Evolutionary conservation across 805 yeast genomes (phyloP).

Genomic region (Candida boleticola): DNA sequence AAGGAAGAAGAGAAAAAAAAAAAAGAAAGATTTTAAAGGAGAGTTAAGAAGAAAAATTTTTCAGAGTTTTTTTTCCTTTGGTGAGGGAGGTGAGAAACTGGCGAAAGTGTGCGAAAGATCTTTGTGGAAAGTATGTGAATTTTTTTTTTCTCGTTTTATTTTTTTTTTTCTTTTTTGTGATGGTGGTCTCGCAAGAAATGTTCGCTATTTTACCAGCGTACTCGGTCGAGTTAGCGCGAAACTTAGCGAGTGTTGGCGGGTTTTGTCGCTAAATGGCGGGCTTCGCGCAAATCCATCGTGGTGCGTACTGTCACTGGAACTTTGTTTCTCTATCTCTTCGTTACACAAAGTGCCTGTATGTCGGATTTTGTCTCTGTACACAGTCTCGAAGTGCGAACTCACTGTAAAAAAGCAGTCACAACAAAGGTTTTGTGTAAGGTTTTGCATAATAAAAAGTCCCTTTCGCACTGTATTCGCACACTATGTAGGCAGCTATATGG

Average conservation of each 20-base stretch:
- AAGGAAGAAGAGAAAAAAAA: slow-evolving; percentile 8
- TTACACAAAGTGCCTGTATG: not conserved
- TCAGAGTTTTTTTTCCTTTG: slow-evolving; percentile 4
- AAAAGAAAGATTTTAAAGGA: slow-evolving; percentile 1
- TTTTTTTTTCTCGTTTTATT: slow-evolving; percentile 8
- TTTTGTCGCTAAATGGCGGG: not conserved
- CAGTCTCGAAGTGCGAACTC: not conserved
- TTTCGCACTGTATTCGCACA: not conserved
- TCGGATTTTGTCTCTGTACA: not conserved
- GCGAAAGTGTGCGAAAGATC: not conserved
- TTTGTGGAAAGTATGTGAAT: too few species aligned
- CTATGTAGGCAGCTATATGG: too few species aligned
- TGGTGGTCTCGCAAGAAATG: not conserved
- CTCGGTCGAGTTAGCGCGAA: not conserved
- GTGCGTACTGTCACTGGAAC: too few species aligned
- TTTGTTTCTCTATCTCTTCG: too few species aligned
- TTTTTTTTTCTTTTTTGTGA: not conserved
- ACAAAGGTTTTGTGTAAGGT: not conserved
- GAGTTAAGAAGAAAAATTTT: slow-evolving; percentile 13
- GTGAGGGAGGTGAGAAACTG: slow-evolving; percentile 13
- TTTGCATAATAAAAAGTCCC: not conserved
- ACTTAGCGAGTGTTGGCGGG: not conserved
- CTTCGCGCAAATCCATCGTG: too few species aligned
- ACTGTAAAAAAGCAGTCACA: slow-evolving; percentile 4
- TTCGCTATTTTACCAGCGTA: too few species aligned